Evolutionary conservation across 225 moss, liverwort and hornwort genomes (phyloP).

Genomic region (Neckera pumila): DNA sequence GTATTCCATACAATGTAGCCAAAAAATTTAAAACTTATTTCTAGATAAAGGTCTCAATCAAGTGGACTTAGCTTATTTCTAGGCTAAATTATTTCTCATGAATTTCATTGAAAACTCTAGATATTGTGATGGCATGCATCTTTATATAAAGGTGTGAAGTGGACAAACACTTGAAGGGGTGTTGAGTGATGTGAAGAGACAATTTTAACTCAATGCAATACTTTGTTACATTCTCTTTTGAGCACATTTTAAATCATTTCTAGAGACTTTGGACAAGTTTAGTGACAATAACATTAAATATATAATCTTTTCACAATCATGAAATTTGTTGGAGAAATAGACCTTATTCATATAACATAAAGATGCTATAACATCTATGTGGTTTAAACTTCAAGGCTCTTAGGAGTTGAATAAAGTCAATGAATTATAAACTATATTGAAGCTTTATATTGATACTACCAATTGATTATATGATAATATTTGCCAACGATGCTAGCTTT

Average conservation of each 20-base stretch:
- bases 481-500: no score
- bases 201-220: neutral
- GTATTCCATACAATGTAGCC: no score
- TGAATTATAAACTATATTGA: neutral
- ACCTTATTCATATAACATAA: neutral
- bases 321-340: neutral
- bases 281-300: neutral
- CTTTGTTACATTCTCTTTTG: neutral
- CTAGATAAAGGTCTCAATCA: no score
- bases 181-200: neutral
- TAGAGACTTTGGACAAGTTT: neutral
- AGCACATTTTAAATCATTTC: neutral
- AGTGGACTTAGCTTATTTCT: fast-evolving
- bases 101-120: neutral
- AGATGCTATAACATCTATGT: neutral
- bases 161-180: neutral
- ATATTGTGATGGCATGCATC: neutral
- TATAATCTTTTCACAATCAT: no score
- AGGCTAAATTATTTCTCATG: neutral
- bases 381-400: no score
- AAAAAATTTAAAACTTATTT: fast-evolving
- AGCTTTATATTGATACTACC: no score
- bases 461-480: neutral
- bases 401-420: neutral
- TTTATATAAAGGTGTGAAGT: neutral